These are phyloP conservation scores for Kwoniella dendrophila DNA, from an alignment of 768 basidiomycete genomes.

Conservation along the genomic window DNA sequence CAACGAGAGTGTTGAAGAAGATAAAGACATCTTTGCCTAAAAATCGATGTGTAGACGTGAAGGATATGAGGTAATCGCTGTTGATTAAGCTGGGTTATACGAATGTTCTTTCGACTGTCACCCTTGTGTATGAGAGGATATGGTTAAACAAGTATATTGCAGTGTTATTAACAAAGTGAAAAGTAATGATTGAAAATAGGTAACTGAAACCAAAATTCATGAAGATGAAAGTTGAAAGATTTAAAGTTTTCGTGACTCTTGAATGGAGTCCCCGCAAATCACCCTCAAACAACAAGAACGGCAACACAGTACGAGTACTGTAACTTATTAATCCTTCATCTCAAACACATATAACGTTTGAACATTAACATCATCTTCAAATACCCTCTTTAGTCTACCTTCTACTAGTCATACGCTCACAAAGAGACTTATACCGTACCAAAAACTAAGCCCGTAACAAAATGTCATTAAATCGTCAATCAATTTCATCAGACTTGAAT, in stretches of 20 bases:
- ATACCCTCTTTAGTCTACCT: too few relatives aligned
- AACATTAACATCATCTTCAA: background rate
- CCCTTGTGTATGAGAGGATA: too few relatives aligned
- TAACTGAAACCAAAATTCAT: too few relatives aligned
- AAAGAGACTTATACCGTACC: background rate
- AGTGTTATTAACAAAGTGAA: too few relatives aligned
- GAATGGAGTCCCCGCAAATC: slow-evolving; percentile 7
- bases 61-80: too few relatives aligned
- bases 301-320: background rate
- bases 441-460: too few relatives aligned
- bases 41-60: background rate
- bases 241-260: too few relatives aligned
- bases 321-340: background rate
- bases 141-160: too few relatives aligned
- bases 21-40: slow-evolving; percentile 36
- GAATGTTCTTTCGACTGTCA: too few relatives aligned
- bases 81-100: too few relatives aligned
- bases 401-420: background rate
- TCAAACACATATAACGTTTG: background rate
- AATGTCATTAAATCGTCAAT: slow-evolving; percentile 6
- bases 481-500: slow-evolving; percentile 12
- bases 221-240: too few relatives aligned
- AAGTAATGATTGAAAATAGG: too few relatives aligned
- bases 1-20: slow-evolving; percentile 43
- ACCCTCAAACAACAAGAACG: background rate